Conservation (phyloP, 345 rosid genomes). For the Pelargonium nanum region DNA sequence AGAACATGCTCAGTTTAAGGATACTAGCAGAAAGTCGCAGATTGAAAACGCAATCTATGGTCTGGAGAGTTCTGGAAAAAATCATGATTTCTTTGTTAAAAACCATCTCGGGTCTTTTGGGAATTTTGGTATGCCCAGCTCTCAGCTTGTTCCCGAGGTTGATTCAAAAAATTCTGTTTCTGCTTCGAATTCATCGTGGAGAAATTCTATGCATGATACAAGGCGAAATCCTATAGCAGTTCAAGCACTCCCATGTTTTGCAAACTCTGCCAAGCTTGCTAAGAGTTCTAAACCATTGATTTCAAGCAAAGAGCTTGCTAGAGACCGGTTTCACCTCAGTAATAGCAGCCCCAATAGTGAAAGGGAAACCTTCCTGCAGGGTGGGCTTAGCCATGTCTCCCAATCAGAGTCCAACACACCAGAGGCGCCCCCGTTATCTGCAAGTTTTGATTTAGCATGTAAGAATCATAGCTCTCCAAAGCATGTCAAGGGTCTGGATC, state of each 20-base stretch:
- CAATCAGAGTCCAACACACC: no score
- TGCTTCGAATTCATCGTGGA: constrained; percentile 13
- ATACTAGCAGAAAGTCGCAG: constrained; percentile 7
- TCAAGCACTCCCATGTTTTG: constrained; percentile 34
- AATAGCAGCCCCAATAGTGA: neutral
- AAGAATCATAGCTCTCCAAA: neutral
- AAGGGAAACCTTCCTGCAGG: neutral
- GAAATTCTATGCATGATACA: constrained; percentile 2
- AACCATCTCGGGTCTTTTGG: constrained; percentile 11
- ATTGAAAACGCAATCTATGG: constrained; percentile 7
- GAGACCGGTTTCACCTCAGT: no score
- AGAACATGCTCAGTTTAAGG: constrained; percentile 3
- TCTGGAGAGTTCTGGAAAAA: constrained; percentile 6
- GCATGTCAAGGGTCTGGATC: neutral
- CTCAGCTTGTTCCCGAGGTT: constrained; percentile 15
- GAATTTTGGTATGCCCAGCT: neutral
- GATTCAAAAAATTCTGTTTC: constrained; percentile 7
- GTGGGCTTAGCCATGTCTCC: constrained; percentile 4
- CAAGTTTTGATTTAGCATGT: constrained; percentile 1
- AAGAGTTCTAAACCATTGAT: constrained; percentile 11
- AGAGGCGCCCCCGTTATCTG: no score
- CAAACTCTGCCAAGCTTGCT: constrained; percentile 3
- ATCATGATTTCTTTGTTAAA: constrained; percentile 2
- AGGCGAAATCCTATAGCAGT: constrained; percentile 18
- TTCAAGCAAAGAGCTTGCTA: constrained; percentile 1